A percentile compares a stretch with the other conserved stretches of the same genome.
Evolutionary conservation across 2,329 filamentous ascomycete species (phyloP).

Genomic region (Beauveria sp.): DNA sequence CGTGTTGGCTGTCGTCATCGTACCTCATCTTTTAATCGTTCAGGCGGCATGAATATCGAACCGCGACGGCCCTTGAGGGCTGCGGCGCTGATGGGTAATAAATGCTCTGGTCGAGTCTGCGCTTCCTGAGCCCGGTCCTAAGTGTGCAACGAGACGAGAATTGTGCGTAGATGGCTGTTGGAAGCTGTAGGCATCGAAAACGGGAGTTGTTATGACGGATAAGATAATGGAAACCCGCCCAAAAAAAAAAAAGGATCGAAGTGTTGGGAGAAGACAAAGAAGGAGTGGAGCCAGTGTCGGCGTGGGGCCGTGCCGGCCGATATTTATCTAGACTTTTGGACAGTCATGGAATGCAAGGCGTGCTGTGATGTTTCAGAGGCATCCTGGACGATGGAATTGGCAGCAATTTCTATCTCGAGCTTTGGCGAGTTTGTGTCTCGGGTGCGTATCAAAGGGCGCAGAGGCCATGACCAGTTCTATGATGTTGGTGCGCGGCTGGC

Average conservation of each 20-base stretch:
- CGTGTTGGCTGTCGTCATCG: constrained; percentile 10
- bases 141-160: not conserved
- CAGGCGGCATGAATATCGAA: constrained; percentile 33
- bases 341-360: not conserved
- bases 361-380: not conserved
- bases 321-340: not conserved
- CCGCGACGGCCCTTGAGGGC: not conserved
- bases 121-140: no score
- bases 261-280: not conserved
- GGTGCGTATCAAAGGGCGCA: no score
- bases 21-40: constrained; percentile 54
- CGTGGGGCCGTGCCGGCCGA: not conserved
- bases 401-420: not conserved
- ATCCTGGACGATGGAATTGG: not conserved
- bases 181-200: not conserved
- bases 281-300: not conserved
- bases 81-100: not conserved
- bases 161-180: not conserved
- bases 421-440: no score
- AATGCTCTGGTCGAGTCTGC: not conserved
- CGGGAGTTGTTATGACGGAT: not conserved
- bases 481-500: no score
- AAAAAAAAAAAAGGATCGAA: not conserved
- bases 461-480: no score
- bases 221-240: not conserved